A percentile compares a stretch with the other conserved stretches of the same genome.
Conservation (phyloP, 164 flowering plant species). For the Echeveria elegans region DNA sequence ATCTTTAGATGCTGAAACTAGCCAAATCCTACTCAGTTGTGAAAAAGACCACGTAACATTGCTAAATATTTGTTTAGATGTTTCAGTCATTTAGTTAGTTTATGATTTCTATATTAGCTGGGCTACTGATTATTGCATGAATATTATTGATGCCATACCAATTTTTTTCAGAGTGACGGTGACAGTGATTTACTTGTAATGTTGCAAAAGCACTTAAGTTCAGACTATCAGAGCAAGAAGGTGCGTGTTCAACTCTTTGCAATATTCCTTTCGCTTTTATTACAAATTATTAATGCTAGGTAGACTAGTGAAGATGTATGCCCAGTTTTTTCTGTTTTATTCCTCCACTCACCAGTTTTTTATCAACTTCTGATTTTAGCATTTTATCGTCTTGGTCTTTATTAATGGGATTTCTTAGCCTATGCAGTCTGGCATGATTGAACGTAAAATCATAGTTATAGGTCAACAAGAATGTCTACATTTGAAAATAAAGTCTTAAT, state of each 20-base stretch:
- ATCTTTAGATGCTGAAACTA: neutral
- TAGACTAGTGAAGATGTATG: neutral
- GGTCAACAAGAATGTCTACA: neutral
- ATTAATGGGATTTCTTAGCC: neutral
- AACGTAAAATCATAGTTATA: neutral
- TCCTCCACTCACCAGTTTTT: neutral
- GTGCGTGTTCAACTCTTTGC: constrained; percentile 21
- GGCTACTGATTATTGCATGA: neutral
- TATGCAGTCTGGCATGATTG: neutral
- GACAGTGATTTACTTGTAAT: constrained; percentile 42
- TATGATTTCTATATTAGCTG: neutral
- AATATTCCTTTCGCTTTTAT: neutral
- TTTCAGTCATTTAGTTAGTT: neutral
- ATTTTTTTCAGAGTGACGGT: constrained; percentile 50
- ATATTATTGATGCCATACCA: neutral
- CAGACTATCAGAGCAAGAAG: constrained; percentile 60
- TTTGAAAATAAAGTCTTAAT: neutral
- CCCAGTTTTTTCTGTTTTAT: neutral
- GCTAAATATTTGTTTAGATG: neutral
- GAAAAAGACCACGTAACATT: no score
- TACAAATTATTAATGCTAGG: neutral
- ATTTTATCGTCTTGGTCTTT: neutral
- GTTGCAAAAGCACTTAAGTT: constrained; percentile 52
- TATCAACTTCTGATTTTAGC: no score
- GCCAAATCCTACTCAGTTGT: no score